Evolutionary conservation across 495 filamentous ascomycete species (phyloP), one percentile per base, ranked within the genome.

Genomic region (Penicillium simplicissimum): DNA sequence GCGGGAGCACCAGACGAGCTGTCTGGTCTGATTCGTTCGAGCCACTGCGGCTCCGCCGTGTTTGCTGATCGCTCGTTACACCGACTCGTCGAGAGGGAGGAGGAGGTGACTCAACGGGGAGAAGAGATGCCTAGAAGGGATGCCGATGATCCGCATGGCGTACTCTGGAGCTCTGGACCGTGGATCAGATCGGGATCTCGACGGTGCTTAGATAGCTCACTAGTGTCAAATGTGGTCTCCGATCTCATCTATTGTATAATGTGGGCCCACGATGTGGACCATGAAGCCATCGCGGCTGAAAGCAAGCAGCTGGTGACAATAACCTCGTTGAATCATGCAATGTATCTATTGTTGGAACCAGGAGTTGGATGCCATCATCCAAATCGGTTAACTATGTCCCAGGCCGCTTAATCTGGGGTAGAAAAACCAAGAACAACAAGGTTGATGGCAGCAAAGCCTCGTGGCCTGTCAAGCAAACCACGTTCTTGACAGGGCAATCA

Each of bases 21-120:
- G 3, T 5, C 19, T 40, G 1, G n/a, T 48, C 45, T 23, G 6
- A 62, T 62, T 62, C 37, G 60, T 43, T 37, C 15, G 57, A 51
- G 47, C 42, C 59, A 55, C 61, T 55, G 61, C 52, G 61, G 61
- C 61, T 64, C 61, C 52, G 61, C 52, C 52, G 34, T 56, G 61
- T 59, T 56, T 56, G 52, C 34, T 62, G 55, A 31, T 36, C 15
- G n/a, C 33, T 4, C 14, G 43, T 58, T 58, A 58, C 43, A 58
- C 56, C 55, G 37, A 57, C 55, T 45, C 23, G 14, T 40, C 37
- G 6, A 15, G 37, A 40, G 23, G 37, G 37, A 6, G 2, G 11
- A 40, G 37, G 17, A 23, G 42, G 14, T 45, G 23, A 49, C n/a
- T 36, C 31, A 40, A 36, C 53, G 10, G 34, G 8, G 52, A 25